These are phyloP conservation scores for Ogataea pignaliae DNA, from an alignment of 805 yeast genomes.

Conservation along the genomic window DNA sequence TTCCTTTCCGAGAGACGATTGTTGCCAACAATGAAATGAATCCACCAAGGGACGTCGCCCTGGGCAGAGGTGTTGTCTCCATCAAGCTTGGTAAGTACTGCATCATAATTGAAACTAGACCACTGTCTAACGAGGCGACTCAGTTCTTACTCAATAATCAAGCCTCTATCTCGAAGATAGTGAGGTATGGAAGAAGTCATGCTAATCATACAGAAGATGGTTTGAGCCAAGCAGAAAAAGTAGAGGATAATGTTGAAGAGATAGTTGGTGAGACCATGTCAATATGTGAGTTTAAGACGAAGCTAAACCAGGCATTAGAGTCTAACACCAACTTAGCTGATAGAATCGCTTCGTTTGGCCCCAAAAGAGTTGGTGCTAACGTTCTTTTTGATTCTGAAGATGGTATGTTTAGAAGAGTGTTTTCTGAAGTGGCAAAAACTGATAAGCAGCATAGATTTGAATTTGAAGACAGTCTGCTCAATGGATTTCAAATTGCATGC, in stretches of 20 bases:
- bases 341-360: constrained; percentile 66
- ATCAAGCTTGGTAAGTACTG: constrained; percentile 47
- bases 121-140: constrained; percentile 50
- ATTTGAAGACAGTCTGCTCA: constrained; percentile 60
- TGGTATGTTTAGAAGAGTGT: constrained; percentile 31
- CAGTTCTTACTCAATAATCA: constrained; percentile 46
- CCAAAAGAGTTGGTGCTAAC: constrained; percentile 72
- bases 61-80: constrained; percentile 47
- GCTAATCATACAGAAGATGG: constrained; percentile 38
- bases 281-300: constrained; percentile 28
- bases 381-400: constrained; percentile 54
- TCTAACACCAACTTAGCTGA: constrained; percentile 25
- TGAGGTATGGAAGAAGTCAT: constrained; percentile 20
- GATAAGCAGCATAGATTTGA: constrained; percentile 23
- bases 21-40: constrained; percentile 43
- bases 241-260: constrained; percentile 24
- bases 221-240: constrained; percentile 51
- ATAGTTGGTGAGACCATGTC: constrained; percentile 16
- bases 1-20: constrained; percentile 89
- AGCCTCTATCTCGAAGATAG: constrained; percentile 36
- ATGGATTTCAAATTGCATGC: constrained; percentile 82
- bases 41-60: constrained; percentile 39
- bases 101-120: constrained; percentile 40
- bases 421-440: constrained; percentile 6
- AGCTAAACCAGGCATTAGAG: constrained; percentile 27